Conservation (phyloP, 2,329 filamentous ascomycete species). For the Myotisia sp. region DNA sequence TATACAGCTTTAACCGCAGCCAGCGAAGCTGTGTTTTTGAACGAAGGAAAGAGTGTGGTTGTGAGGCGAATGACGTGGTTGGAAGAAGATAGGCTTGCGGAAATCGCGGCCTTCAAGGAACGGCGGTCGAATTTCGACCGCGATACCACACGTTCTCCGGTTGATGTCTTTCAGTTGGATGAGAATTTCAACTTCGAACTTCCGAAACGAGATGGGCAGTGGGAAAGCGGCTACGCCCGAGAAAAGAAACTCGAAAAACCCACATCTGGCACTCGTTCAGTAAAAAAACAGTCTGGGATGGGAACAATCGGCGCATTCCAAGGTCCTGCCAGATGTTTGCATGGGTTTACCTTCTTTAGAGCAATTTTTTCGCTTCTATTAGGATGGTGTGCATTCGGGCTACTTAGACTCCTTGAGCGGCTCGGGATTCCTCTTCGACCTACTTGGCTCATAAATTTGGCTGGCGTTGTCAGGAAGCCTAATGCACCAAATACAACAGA, state of each 20-base stretch:
- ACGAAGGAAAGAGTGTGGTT: constrained; percentile 66
- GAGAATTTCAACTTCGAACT: constrained; percentile 24
- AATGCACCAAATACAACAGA: constrained; percentile 10
- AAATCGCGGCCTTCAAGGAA: constrained; percentile 46
- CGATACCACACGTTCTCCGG: not conserved
- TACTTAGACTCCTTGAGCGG: constrained; percentile 41
- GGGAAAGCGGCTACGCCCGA: constrained; percentile 34
- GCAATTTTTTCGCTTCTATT: constrained; percentile 56
- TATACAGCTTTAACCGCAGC: constrained; percentile 84
- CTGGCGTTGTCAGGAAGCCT: constrained; percentile 18
- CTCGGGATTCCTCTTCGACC: constrained; percentile 50
- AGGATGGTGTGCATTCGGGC: constrained; percentile 42
- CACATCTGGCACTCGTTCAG: constrained; percentile 21
- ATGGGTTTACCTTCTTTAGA: constrained; percentile 59
- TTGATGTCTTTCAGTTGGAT: constrained; percentile 16
- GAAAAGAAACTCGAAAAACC: constrained; percentile 33
- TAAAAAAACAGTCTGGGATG: constrained; percentile 23
- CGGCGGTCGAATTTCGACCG: constrained; percentile 13
- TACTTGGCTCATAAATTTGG: constrained; percentile 41
- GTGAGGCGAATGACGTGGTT: constrained; percentile 74
- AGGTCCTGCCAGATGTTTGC: constrained; percentile 59
- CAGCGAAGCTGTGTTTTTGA: constrained; percentile 88
- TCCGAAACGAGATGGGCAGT: constrained; percentile 20
- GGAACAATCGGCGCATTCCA: constrained; percentile 68
- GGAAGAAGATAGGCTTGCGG: constrained; percentile 68